These are phyloP conservation scores for Ensete glaucum DNA, from an alignment of 176 grass and related monocot genomes.

Conservation along the genomic window DNA sequence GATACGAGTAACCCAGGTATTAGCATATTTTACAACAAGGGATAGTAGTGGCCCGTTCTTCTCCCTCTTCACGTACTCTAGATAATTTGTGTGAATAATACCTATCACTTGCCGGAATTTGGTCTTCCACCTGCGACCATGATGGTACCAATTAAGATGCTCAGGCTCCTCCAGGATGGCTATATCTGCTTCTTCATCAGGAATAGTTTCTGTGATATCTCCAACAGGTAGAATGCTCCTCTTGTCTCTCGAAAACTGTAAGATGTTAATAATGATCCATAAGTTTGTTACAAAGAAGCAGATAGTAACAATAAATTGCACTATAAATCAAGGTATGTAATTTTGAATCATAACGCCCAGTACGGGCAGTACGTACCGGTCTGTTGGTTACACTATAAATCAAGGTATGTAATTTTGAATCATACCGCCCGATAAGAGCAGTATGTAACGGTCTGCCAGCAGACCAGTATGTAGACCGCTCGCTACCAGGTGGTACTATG, in stretches of 20 bases:
- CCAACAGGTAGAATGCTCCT: constrained; percentile 89
- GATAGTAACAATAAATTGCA: not conserved
- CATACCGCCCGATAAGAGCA: too few species aligned
- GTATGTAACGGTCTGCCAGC: too few species aligned
- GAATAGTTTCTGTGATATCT: constrained; percentile 76
- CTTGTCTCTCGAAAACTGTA: constrained; percentile 84
- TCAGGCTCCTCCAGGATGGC: constrained; percentile 93
- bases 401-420: too few species aligned
- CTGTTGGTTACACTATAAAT: too few species aligned
- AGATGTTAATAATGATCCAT: not conserved
- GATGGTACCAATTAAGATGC: constrained; percentile 96
- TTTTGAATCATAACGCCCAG: too few species aligned
- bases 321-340: not conserved
- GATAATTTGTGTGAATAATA: constrained; percentile 89
- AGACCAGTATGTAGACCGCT: too few species aligned
- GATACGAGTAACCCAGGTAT: constrained; percentile 83
- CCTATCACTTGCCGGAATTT: constrained; percentile 87
- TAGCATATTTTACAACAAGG: constrained; percentile 63
- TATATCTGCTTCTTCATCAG: constrained; percentile 76
- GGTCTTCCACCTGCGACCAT: constrained; percentile 76
- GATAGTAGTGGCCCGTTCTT: constrained; percentile 74
- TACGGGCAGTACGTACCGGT: too few species aligned
- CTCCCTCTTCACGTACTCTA: constrained; percentile 96
- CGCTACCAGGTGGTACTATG: too few species aligned
- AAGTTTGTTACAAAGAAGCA: constrained; percentile 5